Evolutionary conservation across 148 eudicot genomes (phyloP), one percentile per base, ranked within the genome.

Genomic region (Rhododendron williamsianum): DNA sequence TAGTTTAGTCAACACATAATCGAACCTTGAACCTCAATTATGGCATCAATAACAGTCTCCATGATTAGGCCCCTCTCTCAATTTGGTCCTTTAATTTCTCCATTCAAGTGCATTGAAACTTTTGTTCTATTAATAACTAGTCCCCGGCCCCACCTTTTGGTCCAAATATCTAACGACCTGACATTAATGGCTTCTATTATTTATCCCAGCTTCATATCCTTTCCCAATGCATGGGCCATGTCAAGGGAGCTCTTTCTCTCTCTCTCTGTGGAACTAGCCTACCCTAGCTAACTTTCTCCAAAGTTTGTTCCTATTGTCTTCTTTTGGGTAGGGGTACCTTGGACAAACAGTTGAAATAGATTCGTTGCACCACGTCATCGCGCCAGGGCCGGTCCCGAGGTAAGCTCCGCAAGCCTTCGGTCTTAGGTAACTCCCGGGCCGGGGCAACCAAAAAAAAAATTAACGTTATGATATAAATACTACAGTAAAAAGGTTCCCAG

Each of bases 191-290:
- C 58, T 43, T 25, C 84, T 15, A 67, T 82, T 82, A 82, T 82
- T 82, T 82, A 9, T 82, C 77, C 84, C 21, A 19, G 41, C 76
- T 38, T 21, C 80, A 76, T 41, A 43, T 63, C 30, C 74, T 48
- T 63, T 63, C 76, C 11, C 60, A 54, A 18, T 41, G 45, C 60
- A 36, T 43, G 46, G 56, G 9, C 81, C 48, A 60, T n/a, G 10
- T 52, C 25, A 4, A 23, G 30, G 45, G 48, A 27, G 12, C 83
- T 81, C 49, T 38, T 23, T 56, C 43, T 41, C 43, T 41, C 43
- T 58, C 83, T 81, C 49, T 38, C 38, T 56, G 4, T 33, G 83
- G 83, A 58, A n/a, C 49, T 58, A 36, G 19, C 48, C 48, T 36
- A 81, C 27, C 48, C n/a, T 48, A 41, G 45, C 45, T 41, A 6